These are phyloP conservation scores for Paecilomyces fulvus DNA, from an alignment of 2,329 filamentous ascomycete genomes.

Conservation along the genomic window DNA sequence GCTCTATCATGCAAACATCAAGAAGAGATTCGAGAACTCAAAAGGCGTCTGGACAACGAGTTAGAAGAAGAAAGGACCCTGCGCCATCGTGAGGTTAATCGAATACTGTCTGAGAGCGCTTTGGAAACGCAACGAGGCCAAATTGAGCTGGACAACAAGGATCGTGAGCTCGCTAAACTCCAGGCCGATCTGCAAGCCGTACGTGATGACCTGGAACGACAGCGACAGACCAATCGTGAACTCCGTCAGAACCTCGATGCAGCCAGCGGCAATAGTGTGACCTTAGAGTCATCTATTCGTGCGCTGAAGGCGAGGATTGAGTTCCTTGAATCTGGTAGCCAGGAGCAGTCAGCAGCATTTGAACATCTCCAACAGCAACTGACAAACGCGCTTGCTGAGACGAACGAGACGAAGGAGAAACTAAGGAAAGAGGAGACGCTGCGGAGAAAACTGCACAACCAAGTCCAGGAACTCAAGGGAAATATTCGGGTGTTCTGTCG, in stretches of 20 bases:
- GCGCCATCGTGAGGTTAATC: slow-evolving; percentile 31
- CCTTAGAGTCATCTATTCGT: slow-evolving; percentile 65
- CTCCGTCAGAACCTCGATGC: slow-evolving; percentile 54
- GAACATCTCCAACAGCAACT: slow-evolving; percentile 71
- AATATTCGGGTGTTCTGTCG: slow-evolving; percentile 98
- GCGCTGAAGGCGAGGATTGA: slow-evolving; percentile 74
- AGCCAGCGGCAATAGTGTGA: slow-evolving; percentile 52
- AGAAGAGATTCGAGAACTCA: slow-evolving; percentile 58
- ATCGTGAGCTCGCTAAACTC: slow-evolving; percentile 44
- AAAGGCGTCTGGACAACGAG: slow-evolving; percentile 55
- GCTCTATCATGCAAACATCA: slow-evolving; percentile 53
- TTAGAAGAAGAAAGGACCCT: slow-evolving; percentile 53
- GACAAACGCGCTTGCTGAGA: slow-evolving; percentile 64
- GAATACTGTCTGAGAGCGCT: slow-evolving; percentile 24
- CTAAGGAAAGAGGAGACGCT: slow-evolving; percentile 86
- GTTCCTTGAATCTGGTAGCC: slow-evolving; percentile 81
- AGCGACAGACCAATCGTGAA: slow-evolving; percentile 52
- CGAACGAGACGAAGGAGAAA: slow-evolving; percentile 66
- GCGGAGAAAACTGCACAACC: slow-evolving; percentile 87
- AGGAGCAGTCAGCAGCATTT: slow-evolving; percentile 81
- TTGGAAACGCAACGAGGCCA: slow-evolving; percentile 33
- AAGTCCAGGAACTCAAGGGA: slow-evolving; percentile 93
- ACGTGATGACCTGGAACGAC: slow-evolving; percentile 48
- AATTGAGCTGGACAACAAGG: slow-evolving; percentile 44
- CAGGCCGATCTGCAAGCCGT: slow-evolving; percentile 30